Percentiles rank a stretch among this genome's conserved stretches.
Evolutionary conservation across 768 basidiomycete genomes (phyloP).

Genomic region (Boletus rubroflammeus): DNA sequence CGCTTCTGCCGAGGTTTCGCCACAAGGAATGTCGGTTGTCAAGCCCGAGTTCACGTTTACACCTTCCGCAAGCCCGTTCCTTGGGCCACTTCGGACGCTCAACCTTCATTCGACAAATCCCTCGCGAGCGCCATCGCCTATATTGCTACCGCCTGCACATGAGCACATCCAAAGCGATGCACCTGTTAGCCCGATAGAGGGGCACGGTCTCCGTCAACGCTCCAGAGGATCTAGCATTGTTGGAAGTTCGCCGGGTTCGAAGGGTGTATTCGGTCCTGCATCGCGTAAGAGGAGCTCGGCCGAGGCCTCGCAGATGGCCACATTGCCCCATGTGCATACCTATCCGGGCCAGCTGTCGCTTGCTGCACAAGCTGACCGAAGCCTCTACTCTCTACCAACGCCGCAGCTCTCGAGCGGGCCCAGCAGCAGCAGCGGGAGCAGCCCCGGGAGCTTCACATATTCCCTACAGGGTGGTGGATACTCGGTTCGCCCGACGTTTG

Average conservation of each 20-base stretch:
- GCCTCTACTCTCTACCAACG: conserved; percentile 41
- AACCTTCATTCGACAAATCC: conserved; percentile 70
- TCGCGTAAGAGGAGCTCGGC: conserved; percentile 30
- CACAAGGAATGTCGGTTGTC: conserved; percentile 19
- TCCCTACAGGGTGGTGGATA: conserved; percentile 24
- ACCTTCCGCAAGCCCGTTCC: conserved; percentile 76
- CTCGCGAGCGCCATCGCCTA: conserved; percentile 70
- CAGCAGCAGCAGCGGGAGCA: conserved; percentile 57
- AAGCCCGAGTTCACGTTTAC: conserved; percentile 46
- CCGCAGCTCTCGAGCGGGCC: conserved; percentile 64
- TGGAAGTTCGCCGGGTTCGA: conserved; percentile 36
- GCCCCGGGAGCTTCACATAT: conserved; percentile 51
- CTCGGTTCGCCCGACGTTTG: conserved; percentile 22
- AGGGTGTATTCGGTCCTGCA: conserved; percentile 26
- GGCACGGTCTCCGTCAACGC: conserved; percentile 24
- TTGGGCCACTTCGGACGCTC: conserved; percentile 71
- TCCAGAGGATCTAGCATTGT: conserved; percentile 32
- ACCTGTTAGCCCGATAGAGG: conserved; percentile 36
- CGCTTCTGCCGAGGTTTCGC: conserved; percentile 31
- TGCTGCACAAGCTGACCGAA: conserved; percentile 25
- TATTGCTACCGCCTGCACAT: conserved; percentile 55
- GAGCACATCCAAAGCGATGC: conserved; percentile 21
- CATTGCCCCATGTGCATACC: conserved; percentile 31
- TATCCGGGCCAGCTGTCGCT: conserved; percentile 32
- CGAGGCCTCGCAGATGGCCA: conserved; percentile 29